Conservation (phyloP, 352 stramenopile genomes). For the Aphanomyces invadans region DNA sequence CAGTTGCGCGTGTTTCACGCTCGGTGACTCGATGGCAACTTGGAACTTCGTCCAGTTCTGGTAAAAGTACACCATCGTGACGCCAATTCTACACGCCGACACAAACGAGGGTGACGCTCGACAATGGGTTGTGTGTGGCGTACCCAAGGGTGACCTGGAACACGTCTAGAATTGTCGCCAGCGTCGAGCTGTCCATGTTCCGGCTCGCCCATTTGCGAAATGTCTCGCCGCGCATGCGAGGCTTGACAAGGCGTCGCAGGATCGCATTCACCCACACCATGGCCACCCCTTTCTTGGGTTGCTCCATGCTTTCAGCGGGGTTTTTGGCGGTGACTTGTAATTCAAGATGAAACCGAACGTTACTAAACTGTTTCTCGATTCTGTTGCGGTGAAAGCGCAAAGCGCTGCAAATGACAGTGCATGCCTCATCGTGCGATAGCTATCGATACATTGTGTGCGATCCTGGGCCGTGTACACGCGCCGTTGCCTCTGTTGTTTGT, state of each 20-base stretch:
- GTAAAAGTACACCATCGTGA: conserved; percentile 25
- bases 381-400: too few species aligned
- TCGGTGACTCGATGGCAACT: background rate
- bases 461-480: too few species aligned
- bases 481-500: too few species aligned
- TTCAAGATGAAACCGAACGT: background rate
- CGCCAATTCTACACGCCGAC: conserved; percentile 7
- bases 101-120: background rate
- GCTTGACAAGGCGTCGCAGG: background rate
- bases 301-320: too few species aligned
- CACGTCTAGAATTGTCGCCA: conserved; percentile 13
- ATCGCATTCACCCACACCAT: background rate
- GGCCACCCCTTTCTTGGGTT: background rate
- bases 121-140: background rate
- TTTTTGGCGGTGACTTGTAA: too few species aligned
- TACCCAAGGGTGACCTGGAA: conserved; percentile 24
- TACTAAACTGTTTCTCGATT: background rate
- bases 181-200: conserved; percentile 14
- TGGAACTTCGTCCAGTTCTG: conserved; percentile 20
- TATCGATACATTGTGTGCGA: too few species aligned
- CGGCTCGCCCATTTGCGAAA: conserved; percentile 23
- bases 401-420: too few species aligned
- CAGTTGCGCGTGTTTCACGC: background rate
- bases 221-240: conserved; percentile 21
- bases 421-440: too few species aligned